Percentiles rank a stretch among this genome's conserved stretches.
phyloP scores from a whole-genome alignment of 2,329 filamentous ascomycete genomes.

The Scorias spongiosa region DNA sequence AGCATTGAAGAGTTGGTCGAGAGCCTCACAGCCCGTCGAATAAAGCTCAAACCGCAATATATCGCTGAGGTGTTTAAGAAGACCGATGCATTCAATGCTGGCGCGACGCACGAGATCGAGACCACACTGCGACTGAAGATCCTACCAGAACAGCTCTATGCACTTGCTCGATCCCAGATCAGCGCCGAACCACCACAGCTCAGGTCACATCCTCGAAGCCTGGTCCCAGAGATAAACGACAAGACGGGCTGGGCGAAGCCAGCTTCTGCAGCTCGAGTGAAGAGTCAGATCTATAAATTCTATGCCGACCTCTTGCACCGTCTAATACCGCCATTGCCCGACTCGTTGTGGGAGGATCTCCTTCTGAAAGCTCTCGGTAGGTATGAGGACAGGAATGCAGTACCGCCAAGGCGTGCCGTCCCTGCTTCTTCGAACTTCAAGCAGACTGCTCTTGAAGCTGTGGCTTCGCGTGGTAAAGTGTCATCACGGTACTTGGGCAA shows the following conservation, averaged over 20 bases:
- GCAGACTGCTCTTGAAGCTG: conserved; percentile 10
- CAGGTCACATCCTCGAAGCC: conserved; percentile 7
- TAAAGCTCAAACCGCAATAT: background rate
- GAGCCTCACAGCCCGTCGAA: background rate
- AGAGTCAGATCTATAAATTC: conserved; percentile 29
- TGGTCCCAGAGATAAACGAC: conserved; percentile 22
- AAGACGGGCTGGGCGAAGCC: conserved; percentile 31
- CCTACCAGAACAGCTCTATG: conserved; percentile 16
- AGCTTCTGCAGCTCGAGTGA: conserved; percentile 29
- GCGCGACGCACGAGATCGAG: background rate
- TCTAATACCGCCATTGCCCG: conserved; percentile 30
- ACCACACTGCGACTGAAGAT: conserved; percentile 1
- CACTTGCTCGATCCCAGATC: conserved; percentile 18
- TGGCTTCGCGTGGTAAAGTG: conserved; percentile 6
- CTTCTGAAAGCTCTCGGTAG: background rate
- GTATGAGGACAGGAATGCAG: conserved; percentile 7
- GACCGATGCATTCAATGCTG: no score
- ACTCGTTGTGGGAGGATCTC: conserved; percentile 29
- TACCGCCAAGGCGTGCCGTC: background rate
- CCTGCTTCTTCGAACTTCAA: background rate
- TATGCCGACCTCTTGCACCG: conserved; percentile 28
- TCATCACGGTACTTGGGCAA: conserved; percentile 5
- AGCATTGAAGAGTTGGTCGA: background rate
- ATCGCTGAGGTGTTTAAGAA: background rate
- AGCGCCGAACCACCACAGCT: conserved; percentile 14